Evolutionary conservation across 495 filamentous ascomycete genomes (phyloP), one percentile per base, ranked within the genome.

Genomic region (Podospora bellae-mahoneyi): DNA sequence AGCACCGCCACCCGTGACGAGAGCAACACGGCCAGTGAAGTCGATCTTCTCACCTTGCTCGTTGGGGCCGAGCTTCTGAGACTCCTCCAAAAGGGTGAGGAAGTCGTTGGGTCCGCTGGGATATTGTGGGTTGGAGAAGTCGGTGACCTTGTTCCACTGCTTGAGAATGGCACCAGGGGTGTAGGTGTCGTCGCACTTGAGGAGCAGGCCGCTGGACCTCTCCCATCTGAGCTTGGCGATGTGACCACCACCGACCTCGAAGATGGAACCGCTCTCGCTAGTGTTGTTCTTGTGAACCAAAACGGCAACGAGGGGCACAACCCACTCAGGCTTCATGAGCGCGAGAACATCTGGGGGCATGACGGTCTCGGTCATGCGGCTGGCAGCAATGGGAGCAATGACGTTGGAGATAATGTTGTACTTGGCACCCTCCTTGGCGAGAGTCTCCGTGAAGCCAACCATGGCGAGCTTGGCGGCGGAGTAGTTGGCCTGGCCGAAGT

Each of bases 351-450:
- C 96, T 2, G 92, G 93, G 60, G 95, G 96, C 96, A 99, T 98
- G 64, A 99, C 85, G 56, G 95, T 99, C 77, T 95, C 88, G 53
- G 95, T 99, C 96, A 99, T 97, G 77, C 95, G 90, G 82, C 89
- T 92, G 62, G 95, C 95, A 72, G 95, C 95, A 74, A 99, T 94
- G 60, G 95, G 95, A 39, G 95, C 94, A 82, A 99, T 98, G 74
- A 91, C 92, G 79, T 99, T 99, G 83, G 87, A 87, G 74, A 97
- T 81, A 72, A 99, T 98, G 86, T 99, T 98, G 84, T 99, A 99
- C 80, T 99, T 99, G 72, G 88, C 85, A 69, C 95, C 95, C 83
- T 99, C 95, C 84, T 97, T 98, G 64, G 96, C 95, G 67, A 99
- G 87, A 3, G 95, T 96, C 86, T 99, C 95, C 20, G 95, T 97